Base-by-base conservation (phyloP, 2,329 filamentous ascomycete species). In the Didymella lethalis region DNA sequence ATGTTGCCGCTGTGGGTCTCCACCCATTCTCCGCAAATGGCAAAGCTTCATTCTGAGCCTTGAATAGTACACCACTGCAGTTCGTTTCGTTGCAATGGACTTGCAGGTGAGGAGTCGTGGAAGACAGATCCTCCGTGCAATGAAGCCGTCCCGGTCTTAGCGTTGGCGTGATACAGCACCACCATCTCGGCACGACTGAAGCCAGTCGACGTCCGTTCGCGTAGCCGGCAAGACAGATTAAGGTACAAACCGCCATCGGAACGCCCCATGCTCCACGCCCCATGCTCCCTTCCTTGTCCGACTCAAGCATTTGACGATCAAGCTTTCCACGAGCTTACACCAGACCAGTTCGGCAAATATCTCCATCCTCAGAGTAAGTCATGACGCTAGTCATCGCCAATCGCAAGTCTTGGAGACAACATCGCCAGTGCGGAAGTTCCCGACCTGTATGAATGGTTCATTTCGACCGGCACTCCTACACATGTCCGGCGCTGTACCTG, bases 391-490 rank as follows among this genome's bases (percentile, higher is more conserved):
- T 31, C 3, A n/a, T 6, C 12, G 5, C 50, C 50, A 54, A 41
- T 47, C 2, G 20, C 5, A 34, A 8, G 38, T 11, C 23, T 38
- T 12, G 1, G 32, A 25, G 8, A 5, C 25, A 34, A 3, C 12
- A 12, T 36, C 16, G 7, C 18, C 8, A 28, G 5, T n/a, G 14
- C 10, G 2, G 14, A 18, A n/a, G 14, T 3, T 16, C n/a, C 28
- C 36, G 45, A 28, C 34, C 26, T 16, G n/a, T 34, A 44, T 34
- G 44, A 26, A 31, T 45, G 44, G 45, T 10, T 43, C 25, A 11
- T 25, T 18, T 48, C 44, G 12, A 34, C 7, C 51, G 44, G 51
- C 44, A 54, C 45, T 54, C 51, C 50, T 54, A 47, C 45, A 43
- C 12, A 32, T 48, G 2, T 48, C 51, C 51, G 51, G 18, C 34